Evolutionary conservation across 352 stramenopile species (phyloP), one percentile per base, ranked within the genome.

Genomic region (Stephanocyclus meneghinianus): DNA sequence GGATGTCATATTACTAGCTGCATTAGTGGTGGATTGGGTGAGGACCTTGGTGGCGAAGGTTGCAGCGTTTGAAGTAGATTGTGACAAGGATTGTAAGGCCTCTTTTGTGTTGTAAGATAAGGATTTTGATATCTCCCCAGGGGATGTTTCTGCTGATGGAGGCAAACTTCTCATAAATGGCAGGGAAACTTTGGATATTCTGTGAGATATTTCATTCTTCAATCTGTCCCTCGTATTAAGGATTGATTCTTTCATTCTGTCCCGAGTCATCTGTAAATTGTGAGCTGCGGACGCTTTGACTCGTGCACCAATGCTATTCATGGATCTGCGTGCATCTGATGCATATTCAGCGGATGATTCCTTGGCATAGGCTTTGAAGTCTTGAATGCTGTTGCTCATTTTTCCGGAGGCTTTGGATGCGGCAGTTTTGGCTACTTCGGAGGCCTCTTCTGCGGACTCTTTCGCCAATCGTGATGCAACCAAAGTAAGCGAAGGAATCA

Each of bases 11-110:
- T 77, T 50, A 1, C 32, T 70, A 32, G 59, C 51, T 30, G 63
- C 44, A 57, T 53, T 40, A 4, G n/a, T 51, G 69, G 64, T 63
- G 1, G 64, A 44, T 62, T 72, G 5, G n/a, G 51, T 26, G n/a
- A 76, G n/a, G n/a, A 51, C 5, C 15, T 57, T 16, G 26, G 56
- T 60, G 32, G 65, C 37, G 11, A 59, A 21, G 5, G 29, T 42
- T 42, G 11, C 45, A 53, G 11, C 45, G 5, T 53, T 53, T 6
- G 11, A 21, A 16, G n/a, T 53, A 21, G 45, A 53, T 53, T 53
- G 45, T 53, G 45, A 16, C n/a, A 21, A 5, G 13, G 45, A 53
- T 26, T 59, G 6, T 13, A 32, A 26, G 3, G 35, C 35, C 7
- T 40, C 35, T 40, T 40, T 40, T 40, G 35, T 40, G 7, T 40